Conservation (phyloP, 202 grass and related monocot genomes). For the Alloteropsis angusta region DNA sequence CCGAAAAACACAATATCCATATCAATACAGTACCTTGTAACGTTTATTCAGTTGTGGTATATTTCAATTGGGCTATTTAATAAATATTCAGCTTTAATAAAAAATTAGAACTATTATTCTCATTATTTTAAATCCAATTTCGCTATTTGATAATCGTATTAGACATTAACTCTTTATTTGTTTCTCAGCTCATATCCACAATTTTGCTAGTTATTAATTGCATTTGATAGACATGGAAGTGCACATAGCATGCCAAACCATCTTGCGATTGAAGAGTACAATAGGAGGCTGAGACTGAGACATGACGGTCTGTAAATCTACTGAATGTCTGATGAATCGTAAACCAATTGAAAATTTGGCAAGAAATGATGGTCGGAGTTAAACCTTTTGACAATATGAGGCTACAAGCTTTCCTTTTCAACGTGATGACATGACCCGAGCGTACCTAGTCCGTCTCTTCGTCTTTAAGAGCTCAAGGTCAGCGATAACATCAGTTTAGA, state of each 20-base stretch:
- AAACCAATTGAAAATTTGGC: not conserved
- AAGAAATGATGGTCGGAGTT: not conserved
- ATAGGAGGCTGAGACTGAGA: not conserved
- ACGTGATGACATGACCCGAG: not conserved
- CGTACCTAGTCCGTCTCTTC: not conserved
- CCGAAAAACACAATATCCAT: too few species aligned
- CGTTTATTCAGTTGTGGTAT: too few species aligned
- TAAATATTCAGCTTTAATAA: too few species aligned
- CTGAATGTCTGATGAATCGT: not conserved
- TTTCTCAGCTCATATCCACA: not conserved
- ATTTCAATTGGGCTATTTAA: too few species aligned
- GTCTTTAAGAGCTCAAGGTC: slow-evolving; percentile 11
- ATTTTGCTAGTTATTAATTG: not conserved
- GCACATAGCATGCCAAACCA: not conserved
- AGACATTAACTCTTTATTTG: not conserved
- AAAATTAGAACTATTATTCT: not conserved
- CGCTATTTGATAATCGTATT: not conserved
- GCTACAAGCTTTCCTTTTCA: slow-evolving; percentile 18
- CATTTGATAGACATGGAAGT: not conserved
- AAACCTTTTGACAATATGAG: slow-evolving; percentile 3
- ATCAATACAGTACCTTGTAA: too few species aligned
- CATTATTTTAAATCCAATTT: not conserved
- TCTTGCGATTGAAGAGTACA: not conserved
- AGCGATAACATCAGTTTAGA: slow-evolving; percentile 16
- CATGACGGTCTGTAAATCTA: not conserved